A percentile compares a stretch with the other conserved stretches of the same genome.
Conservation (phyloP, 495 filamentous ascomycete genomes). For the Clavariopsis aquatica region DNA sequence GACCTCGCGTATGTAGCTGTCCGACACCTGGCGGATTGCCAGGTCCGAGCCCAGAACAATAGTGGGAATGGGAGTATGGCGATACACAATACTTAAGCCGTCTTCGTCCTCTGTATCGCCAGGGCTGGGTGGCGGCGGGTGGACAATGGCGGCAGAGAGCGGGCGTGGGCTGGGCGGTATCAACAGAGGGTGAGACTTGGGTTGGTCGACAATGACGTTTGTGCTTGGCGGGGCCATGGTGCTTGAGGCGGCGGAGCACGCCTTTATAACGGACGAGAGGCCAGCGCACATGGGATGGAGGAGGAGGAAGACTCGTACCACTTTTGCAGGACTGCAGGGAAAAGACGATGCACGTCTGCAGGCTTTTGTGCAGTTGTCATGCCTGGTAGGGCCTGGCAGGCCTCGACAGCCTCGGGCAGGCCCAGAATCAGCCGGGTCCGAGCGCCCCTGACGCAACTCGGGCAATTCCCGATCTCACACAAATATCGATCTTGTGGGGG, state of each 20-base stretch:
- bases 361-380: too few relatives aligned
- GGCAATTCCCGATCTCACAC: too few relatives aligned
- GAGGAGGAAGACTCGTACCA: conserved; percentile 7
- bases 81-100: background rate
- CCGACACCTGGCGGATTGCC: conserved; percentile 25
- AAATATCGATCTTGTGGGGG: too few relatives aligned
- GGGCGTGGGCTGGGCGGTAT: background rate
- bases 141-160: background rate
- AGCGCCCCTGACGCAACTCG: too few relatives aligned
- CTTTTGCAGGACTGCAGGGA: conserved; percentile 8
- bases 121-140: background rate
- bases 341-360: too few relatives aligned
- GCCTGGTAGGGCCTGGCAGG: too few relatives aligned
- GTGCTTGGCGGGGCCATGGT: background rate
- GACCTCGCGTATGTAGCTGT: conserved; percentile 21
- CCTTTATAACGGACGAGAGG: background rate
- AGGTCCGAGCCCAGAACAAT: conserved; percentile 14
- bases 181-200: background rate
- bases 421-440: too few relatives aligned
- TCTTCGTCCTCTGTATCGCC: background rate
- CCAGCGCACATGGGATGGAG: background rate
- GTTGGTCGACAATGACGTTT: background rate
- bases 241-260: background rate
- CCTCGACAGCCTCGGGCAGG: too few relatives aligned
- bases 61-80: conserved; percentile 24